A percentile compares a stretch with the other conserved stretches of the same genome.
Conservation (phyloP, 2,329 filamentous ascomycete species). For the Monilinia fructigena region DNA sequence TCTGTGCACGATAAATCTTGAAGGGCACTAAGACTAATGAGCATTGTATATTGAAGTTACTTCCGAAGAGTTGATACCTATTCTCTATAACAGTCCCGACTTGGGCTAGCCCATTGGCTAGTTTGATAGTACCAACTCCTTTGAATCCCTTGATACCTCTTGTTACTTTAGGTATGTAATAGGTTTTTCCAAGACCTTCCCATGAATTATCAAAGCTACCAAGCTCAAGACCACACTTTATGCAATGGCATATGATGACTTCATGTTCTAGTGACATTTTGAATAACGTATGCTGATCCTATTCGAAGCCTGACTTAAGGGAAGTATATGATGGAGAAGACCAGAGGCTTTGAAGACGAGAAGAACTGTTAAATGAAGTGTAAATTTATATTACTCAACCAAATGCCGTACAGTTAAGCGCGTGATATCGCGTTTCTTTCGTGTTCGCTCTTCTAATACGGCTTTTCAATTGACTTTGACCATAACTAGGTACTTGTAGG, state of each 20-base stretch:
- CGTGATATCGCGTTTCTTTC: conserved; percentile 18
- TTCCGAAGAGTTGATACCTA: conserved; percentile 28
- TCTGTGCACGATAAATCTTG: conserved; percentile 37
- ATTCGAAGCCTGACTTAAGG: not conserved
- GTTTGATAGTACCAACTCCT: conserved; percentile 31
- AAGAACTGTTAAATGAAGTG: not conserved
- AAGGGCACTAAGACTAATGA: conserved; percentile 31
- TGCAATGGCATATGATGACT: conserved; percentile 28
- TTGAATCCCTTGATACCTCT: conserved; percentile 31
- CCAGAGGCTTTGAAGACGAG: not conserved
- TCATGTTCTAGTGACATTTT: conserved; percentile 16
- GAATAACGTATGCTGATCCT: not conserved
- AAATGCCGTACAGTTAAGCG: conserved; percentile 3
- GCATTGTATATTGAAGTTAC: not conserved
- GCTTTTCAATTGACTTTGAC: conserved; percentile 1
- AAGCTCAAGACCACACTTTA: conserved; percentile 35
- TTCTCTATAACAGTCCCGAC: conserved; percentile 35
- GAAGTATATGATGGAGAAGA: not conserved
- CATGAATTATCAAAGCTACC: conserved; percentile 38
- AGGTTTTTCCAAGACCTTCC: conserved; percentile 39
- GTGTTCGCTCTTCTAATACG: not conserved
- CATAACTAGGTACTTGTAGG: not conserved
- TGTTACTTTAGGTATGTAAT: conserved; percentile 35
- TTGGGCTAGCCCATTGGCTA: conserved; percentile 25
- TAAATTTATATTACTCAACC: conserved; percentile 7